Evolutionary conservation across 305 asterid genomes (phyloP), one percentile per base, ranked within the genome.

Genomic region (Fraxinus velutina): DNA sequence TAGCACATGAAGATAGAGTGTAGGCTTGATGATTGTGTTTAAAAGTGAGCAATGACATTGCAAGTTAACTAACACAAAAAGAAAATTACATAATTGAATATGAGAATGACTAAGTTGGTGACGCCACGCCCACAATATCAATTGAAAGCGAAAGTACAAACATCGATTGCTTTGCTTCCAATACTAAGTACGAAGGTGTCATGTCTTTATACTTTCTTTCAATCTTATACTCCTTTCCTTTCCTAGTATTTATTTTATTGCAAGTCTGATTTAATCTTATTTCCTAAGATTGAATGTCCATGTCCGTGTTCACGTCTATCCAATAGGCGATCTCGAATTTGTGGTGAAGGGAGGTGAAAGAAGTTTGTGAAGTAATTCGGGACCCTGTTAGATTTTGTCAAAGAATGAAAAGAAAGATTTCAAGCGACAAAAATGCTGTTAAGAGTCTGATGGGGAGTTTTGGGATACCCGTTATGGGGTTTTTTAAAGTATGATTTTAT

Each of bases 161-260:
- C 42, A n/a, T 29, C 39, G 47, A 32, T 82, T 79, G 84, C 88
- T 86, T 86, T 66, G 88, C 83, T 80, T 83, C 73, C 72, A 86
- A 80, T 83, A 83, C 79, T 74, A 73, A 76, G 76, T 80, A 83
- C 74, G 42, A 73, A 79, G 22, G 68, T 64, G 73, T 42, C 77
- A 37, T 44, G 79, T 55, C 64, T 52, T 6, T 15, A 1, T 29
- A 70, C 4, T 9, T 50, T 36, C 22, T 29, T 36, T 29, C 22
- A 68, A 6, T 27, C 75, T 73, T 73, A 33, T 39, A 2, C 39
- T 71, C 4, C 62, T 66, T 76, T 62, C 52, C 27, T 15, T 36
- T 75, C 60, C 5, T 78, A 24, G 81, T 17, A 44, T 66, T 68
- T 52, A 62, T 66, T 44, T 8, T 21, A 29, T 21, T 8, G 57